phyloP scores from a whole-genome alignment of 306 rosid genomes.

The Citrullus amarus region DNA sequence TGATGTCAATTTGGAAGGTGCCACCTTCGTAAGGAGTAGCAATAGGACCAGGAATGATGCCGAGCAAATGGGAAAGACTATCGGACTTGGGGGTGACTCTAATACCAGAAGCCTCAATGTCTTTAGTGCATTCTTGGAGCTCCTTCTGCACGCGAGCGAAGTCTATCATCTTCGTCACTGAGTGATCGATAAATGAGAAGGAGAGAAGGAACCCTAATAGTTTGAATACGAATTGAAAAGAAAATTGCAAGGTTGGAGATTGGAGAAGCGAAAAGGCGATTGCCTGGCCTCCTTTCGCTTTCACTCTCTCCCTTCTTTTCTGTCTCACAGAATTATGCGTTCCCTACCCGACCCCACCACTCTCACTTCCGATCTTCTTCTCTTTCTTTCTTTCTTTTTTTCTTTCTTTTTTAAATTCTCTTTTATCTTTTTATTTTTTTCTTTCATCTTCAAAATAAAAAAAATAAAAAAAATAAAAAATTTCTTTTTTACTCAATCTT shows the following conservation, averaged over 20 bases:
- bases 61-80: constrained; percentile 44
- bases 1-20: constrained; percentile 74
- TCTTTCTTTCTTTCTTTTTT: too few relatives aligned
- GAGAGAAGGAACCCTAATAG: not conserved
- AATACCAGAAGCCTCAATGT: constrained; percentile 79
- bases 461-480: too few relatives aligned
- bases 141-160: constrained; percentile 95
- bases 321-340: not conserved
- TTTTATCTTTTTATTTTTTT: too few relatives aligned
- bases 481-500: too few relatives aligned
- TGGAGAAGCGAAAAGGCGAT: not conserved
- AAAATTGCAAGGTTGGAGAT: not conserved
- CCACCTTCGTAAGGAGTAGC: constrained; percentile 94
- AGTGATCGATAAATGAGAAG: not conserved
- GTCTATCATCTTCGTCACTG: constrained; percentile 55
- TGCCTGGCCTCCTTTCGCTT: not conserved
- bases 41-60: constrained; percentile 79
- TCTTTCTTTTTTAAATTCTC: too few relatives aligned
- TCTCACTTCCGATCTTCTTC: not conserved
- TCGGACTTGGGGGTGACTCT: constrained; percentile 52
- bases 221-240: not conserved
- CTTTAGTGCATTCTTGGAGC: constrained; percentile 79
- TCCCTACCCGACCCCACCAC: not conserved
- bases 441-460: too few relatives aligned
- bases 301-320: not conserved